These are phyloP conservation scores for Debaryomyces singareniensis DNA, from an alignment of 1,139 yeast genomes.

Conservation along the genomic window DNA sequence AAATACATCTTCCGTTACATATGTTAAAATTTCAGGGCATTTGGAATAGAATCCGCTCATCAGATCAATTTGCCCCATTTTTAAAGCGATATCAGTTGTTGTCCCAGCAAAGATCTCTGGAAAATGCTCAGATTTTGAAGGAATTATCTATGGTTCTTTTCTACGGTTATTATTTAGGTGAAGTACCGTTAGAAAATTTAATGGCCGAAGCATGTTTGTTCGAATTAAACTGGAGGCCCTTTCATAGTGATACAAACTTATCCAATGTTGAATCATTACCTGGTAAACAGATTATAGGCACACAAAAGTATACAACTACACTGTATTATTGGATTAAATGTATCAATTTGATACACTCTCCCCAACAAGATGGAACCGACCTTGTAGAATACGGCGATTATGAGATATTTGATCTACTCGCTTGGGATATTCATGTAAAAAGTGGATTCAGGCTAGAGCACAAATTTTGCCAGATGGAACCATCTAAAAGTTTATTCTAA, in stretches of 20 bases:
- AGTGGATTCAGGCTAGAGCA: slow-evolving; percentile 32
- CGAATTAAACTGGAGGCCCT: slow-evolving; percentile 42
- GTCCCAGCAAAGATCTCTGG: slow-evolving; percentile 17
- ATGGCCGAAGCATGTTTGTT: slow-evolving; percentile 38
- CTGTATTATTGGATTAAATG: slow-evolving; percentile 38
- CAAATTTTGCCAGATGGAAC: slow-evolving; percentile 23
- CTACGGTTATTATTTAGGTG: slow-evolving; percentile 55
- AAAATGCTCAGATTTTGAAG: slow-evolving; percentile 16
- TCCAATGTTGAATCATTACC: slow-evolving; percentile 1
- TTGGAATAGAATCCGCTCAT: slow-evolving; percentile 47
- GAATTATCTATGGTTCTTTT: slow-evolving; percentile 46
- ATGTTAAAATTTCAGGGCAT: slow-evolving; percentile 31
- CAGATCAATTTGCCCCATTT: slow-evolving; percentile 30
- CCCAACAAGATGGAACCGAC: slow-evolving; percentile 10
- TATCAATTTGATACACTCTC: slow-evolving; percentile 15
- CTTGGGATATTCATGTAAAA: slow-evolving; percentile 40
- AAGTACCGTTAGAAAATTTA: slow-evolving; percentile 44
- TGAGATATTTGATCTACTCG: slow-evolving; percentile 37
- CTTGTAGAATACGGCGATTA: slow-evolving; percentile 32
- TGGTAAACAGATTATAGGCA: slow-evolving; percentile 3
- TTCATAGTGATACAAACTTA: slow-evolving; percentile 10
- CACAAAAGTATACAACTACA: slow-evolving; percentile 11
- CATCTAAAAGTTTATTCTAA: slow-evolving; percentile 14
- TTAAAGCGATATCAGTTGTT: slow-evolving; percentile 24
- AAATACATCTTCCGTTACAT: slow-evolving; percentile 30